These are phyloP conservation scores for Arabidopsis suecica DNA, from an alignment of 345 rosid species.

Conservation along the genomic window DNA sequence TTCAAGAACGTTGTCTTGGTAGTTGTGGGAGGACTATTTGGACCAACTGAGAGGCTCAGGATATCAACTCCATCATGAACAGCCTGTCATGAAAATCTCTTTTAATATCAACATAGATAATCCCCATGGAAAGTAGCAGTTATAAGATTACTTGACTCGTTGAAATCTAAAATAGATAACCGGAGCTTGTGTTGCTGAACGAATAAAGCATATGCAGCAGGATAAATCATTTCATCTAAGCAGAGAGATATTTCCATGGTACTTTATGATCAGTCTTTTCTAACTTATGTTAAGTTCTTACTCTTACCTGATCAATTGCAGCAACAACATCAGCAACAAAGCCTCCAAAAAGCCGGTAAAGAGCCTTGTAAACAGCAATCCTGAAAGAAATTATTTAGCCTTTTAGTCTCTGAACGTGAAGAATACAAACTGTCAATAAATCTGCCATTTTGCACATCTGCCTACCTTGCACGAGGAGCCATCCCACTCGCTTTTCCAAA, in stretches of 20 bases:
- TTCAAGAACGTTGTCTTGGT: constrained; percentile 86
- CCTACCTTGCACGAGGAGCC: constrained; percentile 99
- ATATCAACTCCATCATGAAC: constrained; percentile 99
- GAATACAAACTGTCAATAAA: constrained; percentile 5
- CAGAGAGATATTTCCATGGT: background rate
- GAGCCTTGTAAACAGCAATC: constrained; percentile 98
- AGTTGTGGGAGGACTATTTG: constrained; percentile 91
- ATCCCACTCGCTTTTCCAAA: constrained; percentile 99
- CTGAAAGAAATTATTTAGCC: constrained; percentile 45
- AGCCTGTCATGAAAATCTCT: constrained; percentile 63
- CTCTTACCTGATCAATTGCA: constrained; percentile 95
- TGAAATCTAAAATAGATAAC: background rate
- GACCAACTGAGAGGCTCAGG: constrained; percentile 94
- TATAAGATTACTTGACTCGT: background rate
- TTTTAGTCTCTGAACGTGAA: constrained; percentile 19
- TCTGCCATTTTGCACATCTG: constrained; percentile 19
- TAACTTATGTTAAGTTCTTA: background rate
- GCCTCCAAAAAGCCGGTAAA: constrained; percentile 97
- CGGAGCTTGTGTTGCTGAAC: background rate
- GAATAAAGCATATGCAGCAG: background rate
- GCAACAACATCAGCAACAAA: constrained; percentile 99
- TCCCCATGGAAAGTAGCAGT: background rate
- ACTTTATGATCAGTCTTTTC: background rate
- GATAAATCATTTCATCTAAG: constrained; percentile 23
- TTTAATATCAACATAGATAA: constrained; percentile 13